Evolutionary conservation across 768 basidiomycete genomes (phyloP), one percentile per base, ranked within the genome.

Genomic region (Calocybe gangraenosa): DNA sequence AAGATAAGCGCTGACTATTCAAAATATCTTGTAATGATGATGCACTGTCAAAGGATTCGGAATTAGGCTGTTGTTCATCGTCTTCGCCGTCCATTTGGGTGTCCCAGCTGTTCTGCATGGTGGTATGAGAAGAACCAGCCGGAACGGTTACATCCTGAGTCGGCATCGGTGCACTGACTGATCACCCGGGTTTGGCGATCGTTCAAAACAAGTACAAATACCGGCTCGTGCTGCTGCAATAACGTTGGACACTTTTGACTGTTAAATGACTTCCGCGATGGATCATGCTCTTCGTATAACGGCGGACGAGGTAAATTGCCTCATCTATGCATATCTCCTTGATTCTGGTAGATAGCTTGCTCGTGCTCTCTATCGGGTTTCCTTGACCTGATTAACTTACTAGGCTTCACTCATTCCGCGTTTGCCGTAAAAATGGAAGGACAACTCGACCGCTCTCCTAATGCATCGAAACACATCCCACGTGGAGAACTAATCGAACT

Each of bases 401-500:
- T 28, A 90, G 90, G 89, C 44, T 88, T 92, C 58, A 72, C 75
- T 28, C 90, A 92, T 58, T 80, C 88, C 22, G 88, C 90, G 5
- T 92, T 87, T 62, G 75, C 81, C n/a, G 69, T 92, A 22, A 79
- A 81, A 38, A 80, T 79, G 59, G 90, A 92, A 62, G 79, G 75
- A 18, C 78, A 77, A 31, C 72, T 92, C 39, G 83, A 89, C 44
- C 73, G 73, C 49, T 85, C 86, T 2, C 75, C 82, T 36, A 73
- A 81, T 51, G 75, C 82, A 48, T 70, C 75, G 51, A 86, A 83
- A 58, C 84, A 87, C 48, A 82, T 92, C 41, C 84, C 82, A 19
- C 79, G 88, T 15, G 90, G 90, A 9, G 87, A 91, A 59, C 75
- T 92, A 19, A 70, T 90, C 32, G 87, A 92, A 46, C 78, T 91